Evolutionary conservation across 31 red algal species (phyloP).

Genomic region (Bonnemaisonia californica): DNA sequence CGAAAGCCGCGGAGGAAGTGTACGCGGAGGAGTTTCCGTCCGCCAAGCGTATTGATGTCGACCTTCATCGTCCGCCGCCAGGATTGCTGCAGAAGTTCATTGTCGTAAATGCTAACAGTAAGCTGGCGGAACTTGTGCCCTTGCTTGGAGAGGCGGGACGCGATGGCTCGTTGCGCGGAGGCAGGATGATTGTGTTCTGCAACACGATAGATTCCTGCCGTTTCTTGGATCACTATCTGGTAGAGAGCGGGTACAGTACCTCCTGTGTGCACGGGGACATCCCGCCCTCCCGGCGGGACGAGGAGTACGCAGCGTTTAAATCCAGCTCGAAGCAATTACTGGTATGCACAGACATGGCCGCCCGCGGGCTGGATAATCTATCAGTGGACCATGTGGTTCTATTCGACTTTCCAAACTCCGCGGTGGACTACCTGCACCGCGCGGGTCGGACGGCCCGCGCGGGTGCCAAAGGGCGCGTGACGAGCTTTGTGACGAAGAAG

Average conservation of each 20-base stretch:
- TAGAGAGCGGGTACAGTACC: slow-evolving; percentile 62
- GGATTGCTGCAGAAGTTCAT: slow-evolving; percentile 84
- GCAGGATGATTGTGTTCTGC: slow-evolving; percentile 89
- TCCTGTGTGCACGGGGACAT: slow-evolving; percentile 88
- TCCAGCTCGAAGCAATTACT: slow-evolving; percentile 53
- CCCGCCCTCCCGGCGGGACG: slow-evolving; percentile 53
- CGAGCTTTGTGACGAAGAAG: slow-evolving; percentile 70
- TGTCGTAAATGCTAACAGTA: slow-evolving; percentile 45
- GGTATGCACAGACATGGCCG: slow-evolving; percentile 92
- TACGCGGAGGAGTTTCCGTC: slow-evolving; percentile 70
- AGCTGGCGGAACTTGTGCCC: slow-evolving; percentile 58
- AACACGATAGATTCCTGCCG: slow-evolving; percentile 88
- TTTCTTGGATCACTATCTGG: slow-evolving; percentile 83
- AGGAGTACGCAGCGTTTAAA: slow-evolving; percentile 61
- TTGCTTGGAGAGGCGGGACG: slow-evolving; percentile 51
- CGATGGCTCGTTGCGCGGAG: slow-evolving; percentile 24
- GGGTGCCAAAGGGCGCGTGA: slow-evolving; percentile 75
- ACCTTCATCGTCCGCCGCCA: slow-evolving; percentile 75
- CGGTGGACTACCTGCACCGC: slow-evolving; percentile 96
- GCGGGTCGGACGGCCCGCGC: slow-evolving; percentile 94
- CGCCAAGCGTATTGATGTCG: slow-evolving; percentile 75
- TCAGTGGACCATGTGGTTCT: slow-evolving; percentile 86
- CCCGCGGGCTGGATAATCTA: slow-evolving; percentile 86
- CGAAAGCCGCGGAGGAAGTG: slow-evolving; percentile 50
- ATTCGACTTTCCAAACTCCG: slow-evolving; percentile 91